Percentiles rank a stretch among this genome's conserved stretches.
Evolutionary conservation across 1,139 yeast genomes (phyloP).

Genomic region (Kurtzmaniella quercitrusa): DNA sequence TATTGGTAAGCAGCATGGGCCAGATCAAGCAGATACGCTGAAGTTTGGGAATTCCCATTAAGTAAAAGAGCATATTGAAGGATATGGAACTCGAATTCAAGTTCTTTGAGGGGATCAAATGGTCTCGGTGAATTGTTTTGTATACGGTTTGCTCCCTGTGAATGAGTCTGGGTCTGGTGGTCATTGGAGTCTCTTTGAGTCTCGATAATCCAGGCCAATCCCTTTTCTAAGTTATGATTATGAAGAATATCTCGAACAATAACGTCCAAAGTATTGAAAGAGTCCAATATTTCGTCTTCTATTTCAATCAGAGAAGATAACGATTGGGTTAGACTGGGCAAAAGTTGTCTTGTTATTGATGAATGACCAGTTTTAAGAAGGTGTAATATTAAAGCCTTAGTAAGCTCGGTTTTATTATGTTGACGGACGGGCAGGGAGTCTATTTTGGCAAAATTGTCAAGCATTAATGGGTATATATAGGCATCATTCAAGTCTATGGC

Average conservation of each 20-base stretch:
- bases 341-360: slow-evolving; percentile 30
- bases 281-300: slow-evolving; percentile 20
- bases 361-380: slow-evolving; percentile 41
- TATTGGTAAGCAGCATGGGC: slow-evolving; percentile 49
- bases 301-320: slow-evolving; percentile 11
- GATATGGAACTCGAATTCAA: slow-evolving; percentile 61
- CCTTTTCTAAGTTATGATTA: slow-evolving; percentile 30
- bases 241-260: slow-evolving; percentile 34
- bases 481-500: slow-evolving; percentile 39
- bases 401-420: slow-evolving; percentile 32
- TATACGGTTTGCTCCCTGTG: background rate
- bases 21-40: slow-evolving; percentile 17
- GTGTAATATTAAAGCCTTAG: slow-evolving; percentile 39
- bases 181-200: slow-evolving; percentile 11
- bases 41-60: slow-evolving; percentile 17
- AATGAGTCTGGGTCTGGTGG: background rate
- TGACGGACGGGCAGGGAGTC: slow-evolving; percentile 5
- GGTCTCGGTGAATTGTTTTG: background rate
- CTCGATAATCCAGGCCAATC: slow-evolving; percentile 35
- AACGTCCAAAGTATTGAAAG: slow-evolving; percentile 28
- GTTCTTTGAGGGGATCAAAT: slow-evolving; percentile 7
- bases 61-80: slow-evolving; percentile 49
- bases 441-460: slow-evolving; percentile 28
- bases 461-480: slow-evolving; percentile 36
- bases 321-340: slow-evolving; percentile 18